phyloP scores from a whole-genome alignment of 345 rosid genomes.

The Euphorbia pulcherrima region DNA sequence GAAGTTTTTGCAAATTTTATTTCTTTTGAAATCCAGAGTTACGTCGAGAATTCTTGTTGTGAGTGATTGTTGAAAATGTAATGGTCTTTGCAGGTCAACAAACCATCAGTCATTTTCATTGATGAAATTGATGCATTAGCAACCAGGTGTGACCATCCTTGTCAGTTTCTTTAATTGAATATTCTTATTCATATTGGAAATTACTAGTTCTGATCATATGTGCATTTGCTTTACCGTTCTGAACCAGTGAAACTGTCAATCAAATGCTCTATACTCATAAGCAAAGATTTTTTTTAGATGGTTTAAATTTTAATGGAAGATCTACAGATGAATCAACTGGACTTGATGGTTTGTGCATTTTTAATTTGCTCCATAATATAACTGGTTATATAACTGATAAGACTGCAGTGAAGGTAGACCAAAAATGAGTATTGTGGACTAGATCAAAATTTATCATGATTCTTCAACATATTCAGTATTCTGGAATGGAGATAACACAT shows the following conservation, averaged over 20 bases:
- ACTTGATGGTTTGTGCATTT: neutral
- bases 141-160: slow-evolving; percentile 54
- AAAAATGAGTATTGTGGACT: neutral
- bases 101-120: slow-evolving; percentile 89
- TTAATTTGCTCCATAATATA: neutral
- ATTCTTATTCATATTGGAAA: neutral
- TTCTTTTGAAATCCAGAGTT: neutral
- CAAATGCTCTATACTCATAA: neutral
- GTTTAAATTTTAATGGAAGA: neutral
- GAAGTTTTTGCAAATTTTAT: slow-evolving; percentile 1
- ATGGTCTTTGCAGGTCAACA: slow-evolving; percentile 73
- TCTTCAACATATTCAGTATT: neutral
- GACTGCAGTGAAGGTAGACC: neutral
- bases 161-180: slow-evolving; percentile 1
- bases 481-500: neutral
- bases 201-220: neutral
- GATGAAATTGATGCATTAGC: slow-evolving; percentile 96
- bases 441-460: no score
- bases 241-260: neutral
- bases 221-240: neutral
- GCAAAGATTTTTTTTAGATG: neutral
- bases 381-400: neutral
- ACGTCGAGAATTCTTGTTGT: slow-evolving; percentile 10
- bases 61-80: slow-evolving; percentile 14
- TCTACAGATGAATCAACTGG: slow-evolving; percentile 2